Percentiles rank a stretch among this genome's conserved stretches.
phyloP scores from a whole-genome alignment of 805 yeast genomes.

The Lipomyces sp. region DNA sequence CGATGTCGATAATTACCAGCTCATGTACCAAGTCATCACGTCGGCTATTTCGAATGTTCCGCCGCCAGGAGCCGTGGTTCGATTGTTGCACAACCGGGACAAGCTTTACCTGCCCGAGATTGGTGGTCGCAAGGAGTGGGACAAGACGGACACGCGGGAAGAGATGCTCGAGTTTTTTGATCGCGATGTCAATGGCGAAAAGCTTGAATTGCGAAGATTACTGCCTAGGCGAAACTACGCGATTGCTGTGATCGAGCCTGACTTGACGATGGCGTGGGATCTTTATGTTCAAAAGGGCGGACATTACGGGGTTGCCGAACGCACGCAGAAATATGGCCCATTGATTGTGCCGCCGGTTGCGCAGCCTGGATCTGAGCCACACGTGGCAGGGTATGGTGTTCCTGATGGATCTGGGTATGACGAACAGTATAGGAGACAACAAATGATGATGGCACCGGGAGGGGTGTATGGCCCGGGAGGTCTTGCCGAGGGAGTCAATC shows the following conservation, averaged over 20 bases:
- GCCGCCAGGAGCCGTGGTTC: constrained; percentile 87
- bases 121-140: neutral
- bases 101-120: constrained; percentile 55
- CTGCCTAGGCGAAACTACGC: constrained; percentile 35
- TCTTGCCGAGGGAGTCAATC: constrained; percentile 7
- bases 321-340: constrained; percentile 33
- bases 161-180: constrained; percentile 38
- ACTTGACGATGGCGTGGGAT: constrained; percentile 33
- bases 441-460: constrained; percentile 5
- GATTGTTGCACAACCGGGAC: constrained; percentile 67
- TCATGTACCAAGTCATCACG: constrained; percentile 58
- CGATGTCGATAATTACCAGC: constrained; percentile 71
- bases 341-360: constrained; percentile 26
- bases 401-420: neutral
- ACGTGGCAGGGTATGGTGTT: neutral
- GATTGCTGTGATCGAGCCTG: constrained; percentile 19
- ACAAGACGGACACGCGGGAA: constrained; percentile 32
- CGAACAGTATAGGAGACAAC: constrained; percentile 2
- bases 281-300: constrained; percentile 33
- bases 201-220: constrained; percentile 22
- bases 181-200: constrained; percentile 36
- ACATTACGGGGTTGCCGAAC: constrained; percentile 15
- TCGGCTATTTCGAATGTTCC: constrained; percentile 93
- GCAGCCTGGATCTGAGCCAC: neutral
- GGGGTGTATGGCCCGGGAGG: constrained; percentile 17